Conservation (phyloP, 441 rosid species). For the Metrosideros polymorpha region DNA sequence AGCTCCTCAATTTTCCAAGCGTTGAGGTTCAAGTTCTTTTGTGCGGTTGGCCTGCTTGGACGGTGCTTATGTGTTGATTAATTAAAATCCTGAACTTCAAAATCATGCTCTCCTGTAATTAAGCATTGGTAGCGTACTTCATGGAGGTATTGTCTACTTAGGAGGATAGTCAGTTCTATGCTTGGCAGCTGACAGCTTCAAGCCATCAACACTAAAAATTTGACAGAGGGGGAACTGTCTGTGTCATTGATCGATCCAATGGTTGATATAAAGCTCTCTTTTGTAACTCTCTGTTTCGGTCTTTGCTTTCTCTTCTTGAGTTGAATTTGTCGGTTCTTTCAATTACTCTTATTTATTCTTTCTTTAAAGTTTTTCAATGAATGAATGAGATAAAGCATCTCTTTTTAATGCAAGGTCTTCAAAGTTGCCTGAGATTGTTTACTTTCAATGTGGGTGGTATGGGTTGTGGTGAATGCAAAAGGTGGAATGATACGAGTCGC, state of each 20-base stretch:
- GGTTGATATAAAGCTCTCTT: neutral
- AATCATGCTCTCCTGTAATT: neutral
- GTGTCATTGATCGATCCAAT: neutral
- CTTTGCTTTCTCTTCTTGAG: neutral
- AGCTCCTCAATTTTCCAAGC: conserved; percentile 88
- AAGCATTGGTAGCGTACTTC: neutral
- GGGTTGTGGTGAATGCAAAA: neutral
- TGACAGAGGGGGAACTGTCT: neutral
- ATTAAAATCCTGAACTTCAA: neutral
- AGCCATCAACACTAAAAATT: neutral
- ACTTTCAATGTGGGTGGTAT: neutral
- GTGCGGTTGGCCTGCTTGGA: neutral
- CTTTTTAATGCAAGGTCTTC: neutral
- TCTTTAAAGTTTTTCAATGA: neutral
- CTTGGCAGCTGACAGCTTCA: neutral
- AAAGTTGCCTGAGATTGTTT: neutral
- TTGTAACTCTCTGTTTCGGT: neutral
- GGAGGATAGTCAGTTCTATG: neutral
- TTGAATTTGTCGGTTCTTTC: neutral
- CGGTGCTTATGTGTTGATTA: neutral
- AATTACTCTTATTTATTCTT: neutral
- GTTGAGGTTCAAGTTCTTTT: conserved; percentile 25
- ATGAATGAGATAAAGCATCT: neutral
- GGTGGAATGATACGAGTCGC: neutral
- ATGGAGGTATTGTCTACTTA: neutral